Evolutionary conservation across 805 yeast species (phyloP), one percentile per base, ranked within the genome.

Genomic region (Kuraishia borneana): DNA sequence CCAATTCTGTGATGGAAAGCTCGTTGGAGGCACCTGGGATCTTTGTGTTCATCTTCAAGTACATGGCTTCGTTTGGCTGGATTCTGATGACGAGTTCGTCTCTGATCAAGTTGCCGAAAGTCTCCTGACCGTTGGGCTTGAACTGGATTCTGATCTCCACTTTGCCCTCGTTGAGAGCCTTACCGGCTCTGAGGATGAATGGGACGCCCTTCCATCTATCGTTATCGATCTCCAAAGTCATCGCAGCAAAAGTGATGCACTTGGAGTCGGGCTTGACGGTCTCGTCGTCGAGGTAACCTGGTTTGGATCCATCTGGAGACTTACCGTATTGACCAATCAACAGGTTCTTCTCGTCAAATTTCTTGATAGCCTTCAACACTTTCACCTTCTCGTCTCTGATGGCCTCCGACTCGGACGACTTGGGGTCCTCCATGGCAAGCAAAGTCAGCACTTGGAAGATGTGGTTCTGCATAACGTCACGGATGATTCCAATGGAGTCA

Each of bases 171-270:
- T 89, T 85, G 40, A 92, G 65, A n/a, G 97, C 96, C 63, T 92
- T 92, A 51, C 98, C 98, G 12, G 97, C 98, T 63, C 95, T 75
- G 67, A 92, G 67, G 35, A 92, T 79, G 52, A 92, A 75, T 36
- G 98, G 98, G 30, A 92, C 97, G 50, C 97, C 97, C 42, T 83
- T 92, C 98, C 98, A 92, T 54, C 96, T 76, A 61, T 92, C 97
- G 58, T 88, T 92, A 50, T 76, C 68, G 56, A 92, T 83, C 43
- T 76, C 64, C 41, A 89, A 53, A 17, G 78, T 72, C 38, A 92
- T 53, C 3, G 96, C 96, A 9, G 96, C 96, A 57, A 72, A 92
- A 3, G 98, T 92, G 37, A 87, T 85, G 53, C 94, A 82, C 56
- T 82, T 83, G 36, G 96, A 84, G 42, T 70, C 77, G 34, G 71